Conservation (phyloP, 1,139 yeast genomes). For the Suhomyces atakaporum region DNA sequence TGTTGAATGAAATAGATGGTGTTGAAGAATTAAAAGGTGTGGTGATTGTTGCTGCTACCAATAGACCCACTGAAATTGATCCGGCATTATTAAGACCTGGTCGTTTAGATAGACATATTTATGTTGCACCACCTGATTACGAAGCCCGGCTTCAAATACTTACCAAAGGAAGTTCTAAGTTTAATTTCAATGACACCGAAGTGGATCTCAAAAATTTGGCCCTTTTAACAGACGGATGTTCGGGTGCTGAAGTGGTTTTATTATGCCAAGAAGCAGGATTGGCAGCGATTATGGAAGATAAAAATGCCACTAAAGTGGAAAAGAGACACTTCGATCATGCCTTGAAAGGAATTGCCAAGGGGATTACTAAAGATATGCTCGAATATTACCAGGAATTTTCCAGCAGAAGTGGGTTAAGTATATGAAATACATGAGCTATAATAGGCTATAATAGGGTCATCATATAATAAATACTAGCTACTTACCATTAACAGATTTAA, state of each 20-base stretch:
- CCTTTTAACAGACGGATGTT: slow-evolving; percentile 74
- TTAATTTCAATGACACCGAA: slow-evolving; percentile 45
- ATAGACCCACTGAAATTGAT: slow-evolving; percentile 90
- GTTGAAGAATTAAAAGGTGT: slow-evolving; percentile 93
- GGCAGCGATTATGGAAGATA: slow-evolving; percentile 81
- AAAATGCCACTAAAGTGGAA: slow-evolving; percentile 53
- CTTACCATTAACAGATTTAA: too few species aligned
- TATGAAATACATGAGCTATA: slow-evolving; percentile 18
- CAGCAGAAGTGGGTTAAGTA: slow-evolving; percentile 36
- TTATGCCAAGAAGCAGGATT: slow-evolving; percentile 95
- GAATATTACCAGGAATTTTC: slow-evolving; percentile 73
- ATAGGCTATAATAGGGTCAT: not conserved
- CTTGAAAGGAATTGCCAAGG: slow-evolving; percentile 62
- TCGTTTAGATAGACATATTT: slow-evolving; percentile 85
- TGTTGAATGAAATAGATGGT: slow-evolving; percentile 93
- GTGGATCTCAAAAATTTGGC: slow-evolving; percentile 59
- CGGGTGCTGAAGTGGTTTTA: slow-evolving; percentile 94
- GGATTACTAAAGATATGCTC: slow-evolving; percentile 84
- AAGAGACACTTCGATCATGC: slow-evolving; percentile 74
- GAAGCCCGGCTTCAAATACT: slow-evolving; percentile 79
- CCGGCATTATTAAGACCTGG: slow-evolving; percentile 93
- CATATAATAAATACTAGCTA: too few species aligned
- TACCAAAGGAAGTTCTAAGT: slow-evolving; percentile 61
- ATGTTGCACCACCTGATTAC: slow-evolving; percentile 86
- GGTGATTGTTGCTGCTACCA: slow-evolving; percentile 91